Base-by-base conservation (phyloP, 2,329 filamentous ascomycete genomes). In the Furcasterigmium sp. region DNA sequence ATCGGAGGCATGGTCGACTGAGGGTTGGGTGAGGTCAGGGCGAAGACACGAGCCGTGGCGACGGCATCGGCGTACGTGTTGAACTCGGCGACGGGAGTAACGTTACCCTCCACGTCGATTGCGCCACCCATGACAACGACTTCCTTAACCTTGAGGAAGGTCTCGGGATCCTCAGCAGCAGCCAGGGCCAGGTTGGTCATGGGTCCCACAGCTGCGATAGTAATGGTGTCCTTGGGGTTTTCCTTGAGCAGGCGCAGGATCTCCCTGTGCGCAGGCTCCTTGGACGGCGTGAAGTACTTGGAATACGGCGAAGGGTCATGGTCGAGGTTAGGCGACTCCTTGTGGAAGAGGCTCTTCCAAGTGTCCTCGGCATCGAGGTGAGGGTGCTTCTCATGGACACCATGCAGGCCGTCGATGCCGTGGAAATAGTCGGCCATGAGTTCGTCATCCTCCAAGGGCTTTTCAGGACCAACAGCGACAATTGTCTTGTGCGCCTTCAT, bases 81-180 rank as follows among this genome's bases (percentile, higher is more conserved):
- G 77, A 98, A 98, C 62, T 98, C 93, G 49, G 87, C 89, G 11
- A 85, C 79, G 2, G 93, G 91, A 37, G 81, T 83, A 57, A 87
- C 82, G 63, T 98, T 98, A 53, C 93, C 93, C 40, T 82, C 76
- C 36, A 82, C 69, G 46, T 86, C 75, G 42, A 98, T 78, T 19
- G 87, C 84, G 46, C 93, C 93, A 46, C 91, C 93, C 93, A 98
- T 98, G 37, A 96, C 87, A 4, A 95, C 84, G 3, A 98, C 78
- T 64, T 97, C 90, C 62, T 94, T 95, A 39, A 83, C 87, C 35
- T 82, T 81, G 43, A 98, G 73, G 63, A 98, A 96, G 0, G 90
- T 84, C 63, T 91, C 88, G 0, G 91, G 84, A 53, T 97, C 91
- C 56, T 89, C 82, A 13, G 89, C 83, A 3, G 93, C 91, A 3